Percentiles rank a stretch among this genome's conserved stretches.
Conservation (phyloP, 805 yeast species). For the Tanozyma kutaoensis region DNA sequence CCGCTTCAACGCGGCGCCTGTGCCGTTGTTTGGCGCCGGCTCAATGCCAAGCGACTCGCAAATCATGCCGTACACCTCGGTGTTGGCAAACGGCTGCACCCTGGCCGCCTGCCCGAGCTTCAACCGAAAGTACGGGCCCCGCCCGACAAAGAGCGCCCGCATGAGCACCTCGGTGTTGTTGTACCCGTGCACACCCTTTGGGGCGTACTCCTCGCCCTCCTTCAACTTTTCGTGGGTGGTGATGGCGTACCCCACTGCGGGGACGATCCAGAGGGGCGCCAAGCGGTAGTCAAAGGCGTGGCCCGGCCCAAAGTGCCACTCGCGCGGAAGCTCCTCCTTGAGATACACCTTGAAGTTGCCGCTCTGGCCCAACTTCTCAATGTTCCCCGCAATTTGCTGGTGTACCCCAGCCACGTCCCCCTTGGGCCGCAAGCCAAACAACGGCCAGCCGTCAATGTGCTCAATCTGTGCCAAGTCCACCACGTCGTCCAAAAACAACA, state of each 20-base stretch:
- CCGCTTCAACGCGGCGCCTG: conserved; percentile 4
- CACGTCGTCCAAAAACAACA: conserved; percentile 62
- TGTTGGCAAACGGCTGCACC: conserved; percentile 55
- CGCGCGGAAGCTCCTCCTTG: conserved; percentile 39
- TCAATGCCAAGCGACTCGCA: conserved; percentile 44
- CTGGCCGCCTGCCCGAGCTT: conserved; percentile 14
- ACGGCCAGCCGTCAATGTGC: conserved; percentile 76
- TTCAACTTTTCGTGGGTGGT: conserved; percentile 48
- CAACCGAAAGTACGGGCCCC: conserved; percentile 63
- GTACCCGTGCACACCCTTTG: conserved; percentile 79
- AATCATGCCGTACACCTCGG: conserved; percentile 60
- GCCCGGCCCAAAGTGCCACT: conserved; percentile 42
- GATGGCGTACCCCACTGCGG: conserved; percentile 68
- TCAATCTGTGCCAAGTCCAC: conserved; percentile 41
- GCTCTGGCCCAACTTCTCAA: too few species aligned
- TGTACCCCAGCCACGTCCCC: conserved; percentile 30
- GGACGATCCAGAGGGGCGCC: conserved; percentile 81
- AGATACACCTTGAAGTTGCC: conserved; percentile 34
- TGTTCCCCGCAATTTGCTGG: conserved; percentile 21
- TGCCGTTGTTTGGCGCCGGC: conserved; percentile 53
- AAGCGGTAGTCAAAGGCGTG: conserved; percentile 43
- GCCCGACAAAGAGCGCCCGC: conserved; percentile 71
- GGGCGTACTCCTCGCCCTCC: conserved; percentile 34
- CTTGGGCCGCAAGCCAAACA: conserved; percentile 60
- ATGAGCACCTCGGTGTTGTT: conserved; percentile 63